Conservation (phyloP, 1,139 yeast species). For the Debaryomyces fabryi region DNA sequence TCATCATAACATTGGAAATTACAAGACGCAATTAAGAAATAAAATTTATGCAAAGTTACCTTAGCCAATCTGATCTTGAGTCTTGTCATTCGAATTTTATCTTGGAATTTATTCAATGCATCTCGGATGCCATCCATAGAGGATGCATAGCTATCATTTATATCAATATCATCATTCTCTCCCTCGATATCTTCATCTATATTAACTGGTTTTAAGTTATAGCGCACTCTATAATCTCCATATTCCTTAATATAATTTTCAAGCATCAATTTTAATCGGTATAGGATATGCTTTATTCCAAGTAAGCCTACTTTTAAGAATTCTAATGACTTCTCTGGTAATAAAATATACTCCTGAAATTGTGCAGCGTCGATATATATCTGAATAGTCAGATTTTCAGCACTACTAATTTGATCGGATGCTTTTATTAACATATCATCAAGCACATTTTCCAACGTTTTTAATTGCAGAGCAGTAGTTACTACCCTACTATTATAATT, state of each 20-base stretch:
- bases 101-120: slow-evolving; percentile 25
- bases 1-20: slow-evolving; percentile 64
- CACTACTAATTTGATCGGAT: slow-evolving; percentile 46
- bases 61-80: slow-evolving; percentile 50
- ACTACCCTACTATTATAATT: slow-evolving; percentile 17
- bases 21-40: slow-evolving; percentile 79
- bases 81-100: slow-evolving; percentile 26
- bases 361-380: slow-evolving; percentile 60
- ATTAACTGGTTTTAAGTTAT: slow-evolving; percentile 10
- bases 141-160: slow-evolving; percentile 15
- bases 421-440: slow-evolving; percentile 62
- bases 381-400: slow-evolving; percentile 52
- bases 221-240: slow-evolving; percentile 12
- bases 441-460: slow-evolving; percentile 71
- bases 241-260: slow-evolving; percentile 19
- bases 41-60: slow-evolving; percentile 72
- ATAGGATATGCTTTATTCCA: slow-evolving; percentile 34
- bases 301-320: slow-evolving; percentile 44
- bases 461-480: slow-evolving; percentile 37
- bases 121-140: slow-evolving; percentile 13
- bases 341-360: slow-evolving; percentile 54
- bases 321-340: slow-evolving; percentile 52
- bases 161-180: slow-evolving; percentile 26
- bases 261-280: slow-evolving; percentile 24
- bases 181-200: slow-evolving; percentile 19